phyloP scores from a whole-genome alignment of 2,329 filamentous ascomycete species.

The Fusarium decemcellulare region DNA sequence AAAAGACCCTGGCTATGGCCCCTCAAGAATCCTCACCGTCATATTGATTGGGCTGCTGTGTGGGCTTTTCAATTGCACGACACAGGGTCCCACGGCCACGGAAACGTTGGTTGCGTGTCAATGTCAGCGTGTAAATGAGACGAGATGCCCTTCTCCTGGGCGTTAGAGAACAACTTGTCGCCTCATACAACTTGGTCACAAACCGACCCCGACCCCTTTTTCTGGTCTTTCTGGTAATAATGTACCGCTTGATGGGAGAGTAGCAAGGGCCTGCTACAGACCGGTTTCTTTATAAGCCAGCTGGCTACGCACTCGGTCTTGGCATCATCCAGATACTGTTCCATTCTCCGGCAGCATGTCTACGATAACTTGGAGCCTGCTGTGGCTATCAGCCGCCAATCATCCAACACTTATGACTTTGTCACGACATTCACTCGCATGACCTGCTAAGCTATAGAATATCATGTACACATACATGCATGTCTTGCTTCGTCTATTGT shows the following conservation, averaged over 20 bases:
- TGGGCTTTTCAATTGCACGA: slow-evolving; percentile 19
- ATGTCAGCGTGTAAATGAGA: slow-evolving; percentile 3
- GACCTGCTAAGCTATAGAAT: neutral
- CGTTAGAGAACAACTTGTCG: neutral
- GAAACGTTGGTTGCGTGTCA: slow-evolving; percentile 21
- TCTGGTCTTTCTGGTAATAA: neutral
- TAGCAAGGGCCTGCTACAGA: no score
- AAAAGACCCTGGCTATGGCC: slow-evolving; percentile 7
- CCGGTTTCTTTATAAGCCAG: no score
- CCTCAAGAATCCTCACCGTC: slow-evolving; percentile 31
- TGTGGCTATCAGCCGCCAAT: no score
- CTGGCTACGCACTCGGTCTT: no score
- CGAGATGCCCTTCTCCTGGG: neutral
- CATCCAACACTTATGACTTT: no score
- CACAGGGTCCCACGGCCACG: slow-evolving; percentile 29
- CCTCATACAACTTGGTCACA: neutral
- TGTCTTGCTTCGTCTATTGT: slow-evolving; percentile 33
- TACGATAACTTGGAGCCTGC: no score
- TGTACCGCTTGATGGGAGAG: no score
- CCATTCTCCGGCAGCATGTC: no score
- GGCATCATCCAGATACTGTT: no score
- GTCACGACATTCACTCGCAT: no score
- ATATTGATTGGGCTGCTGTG: slow-evolving; percentile 21
- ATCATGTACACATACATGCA: slow-evolving; percentile 6
- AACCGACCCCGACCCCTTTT: neutral